These are phyloP conservation scores for Acidomyces sp. DNA, from an alignment of 495 filamentous ascomycete genomes.

Conservation along the genomic window DNA sequence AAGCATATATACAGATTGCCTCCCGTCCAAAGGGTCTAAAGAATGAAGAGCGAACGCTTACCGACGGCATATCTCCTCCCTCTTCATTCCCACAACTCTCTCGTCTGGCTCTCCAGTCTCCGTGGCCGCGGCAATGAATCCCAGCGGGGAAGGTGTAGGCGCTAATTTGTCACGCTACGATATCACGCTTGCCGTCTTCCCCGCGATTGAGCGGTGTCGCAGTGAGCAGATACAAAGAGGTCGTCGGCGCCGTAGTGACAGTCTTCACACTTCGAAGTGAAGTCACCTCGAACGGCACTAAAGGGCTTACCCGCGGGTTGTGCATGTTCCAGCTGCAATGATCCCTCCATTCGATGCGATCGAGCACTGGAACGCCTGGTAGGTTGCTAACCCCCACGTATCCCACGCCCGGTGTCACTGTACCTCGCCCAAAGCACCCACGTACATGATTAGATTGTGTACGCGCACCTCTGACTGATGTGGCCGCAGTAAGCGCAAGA, in stretches of 20 bases:
- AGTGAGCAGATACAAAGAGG: neutral
- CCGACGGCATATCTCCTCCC: no score
- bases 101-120: no score
- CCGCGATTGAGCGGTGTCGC: constrained; percentile 1
- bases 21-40: no score
- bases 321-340: constrained; percentile 27
- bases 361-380: constrained; percentile 43
- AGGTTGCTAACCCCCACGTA: constrained; percentile 18
- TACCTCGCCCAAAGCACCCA: neutral
- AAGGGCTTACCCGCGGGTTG: constrained; percentile 25
- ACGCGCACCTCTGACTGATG: neutral
- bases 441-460: neutral
- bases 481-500: constrained; percentile 57
- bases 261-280: no score
- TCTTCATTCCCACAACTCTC: no score
- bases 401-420: constrained; percentile 1
- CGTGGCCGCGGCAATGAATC: no score
- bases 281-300: neutral
- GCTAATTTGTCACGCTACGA: no score
- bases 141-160: no score
- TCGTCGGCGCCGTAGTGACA: no score
- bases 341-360: constrained; percentile 48
- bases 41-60: no score
- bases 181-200: no score
- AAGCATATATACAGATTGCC: no score